A percentile compares a stretch with the other conserved stretches of the same genome.
phyloP scores from a whole-genome alignment of 108 stramenopile genomes.

The Skeletonema menzelii region DNA sequence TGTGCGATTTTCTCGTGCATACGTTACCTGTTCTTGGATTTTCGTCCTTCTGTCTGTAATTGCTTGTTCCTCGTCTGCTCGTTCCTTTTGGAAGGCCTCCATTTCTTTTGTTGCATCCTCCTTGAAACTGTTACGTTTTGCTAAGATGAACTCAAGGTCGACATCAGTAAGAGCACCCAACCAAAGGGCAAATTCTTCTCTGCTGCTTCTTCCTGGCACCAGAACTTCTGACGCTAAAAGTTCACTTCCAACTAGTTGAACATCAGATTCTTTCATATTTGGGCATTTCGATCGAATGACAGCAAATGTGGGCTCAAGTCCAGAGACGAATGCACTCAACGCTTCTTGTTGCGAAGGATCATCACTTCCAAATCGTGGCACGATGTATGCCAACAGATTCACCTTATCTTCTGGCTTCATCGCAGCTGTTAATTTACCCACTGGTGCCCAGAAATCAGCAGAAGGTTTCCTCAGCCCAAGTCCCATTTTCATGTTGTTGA shows the following conservation, averaged over 20 bases:
- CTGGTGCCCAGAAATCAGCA: constrained; percentile 83
- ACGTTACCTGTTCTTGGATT: constrained; percentile 60
- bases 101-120: constrained; percentile 56
- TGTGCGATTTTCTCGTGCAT: constrained; percentile 67
- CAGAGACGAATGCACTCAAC: constrained; percentile 67
- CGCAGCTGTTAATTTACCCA: constrained; percentile 78
- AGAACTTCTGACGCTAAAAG: constrained; percentile 76
- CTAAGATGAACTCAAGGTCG: constrained; percentile 70
- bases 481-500: constrained; percentile 77
- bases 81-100: constrained; percentile 40
- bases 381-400: constrained; percentile 81
- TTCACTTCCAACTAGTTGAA: constrained; percentile 80
- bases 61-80: constrained; percentile 43
- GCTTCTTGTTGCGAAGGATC: constrained; percentile 74
- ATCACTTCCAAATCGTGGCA: constrained; percentile 79
- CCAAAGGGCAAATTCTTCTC: constrained; percentile 84
- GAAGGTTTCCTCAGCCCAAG: constrained; percentile 83
- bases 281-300: constrained; percentile 73
- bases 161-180: constrained; percentile 65
- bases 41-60: constrained; percentile 53
- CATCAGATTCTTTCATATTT: constrained; percentile 62
- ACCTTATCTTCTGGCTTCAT: constrained; percentile 89
- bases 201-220: constrained; percentile 57
- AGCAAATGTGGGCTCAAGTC: constrained; percentile 70
- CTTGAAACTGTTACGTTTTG: constrained; percentile 66